Evolutionary conservation across 176 grass and related monocot species (phyloP).

Genomic region (Eleusine coracana): DNA sequence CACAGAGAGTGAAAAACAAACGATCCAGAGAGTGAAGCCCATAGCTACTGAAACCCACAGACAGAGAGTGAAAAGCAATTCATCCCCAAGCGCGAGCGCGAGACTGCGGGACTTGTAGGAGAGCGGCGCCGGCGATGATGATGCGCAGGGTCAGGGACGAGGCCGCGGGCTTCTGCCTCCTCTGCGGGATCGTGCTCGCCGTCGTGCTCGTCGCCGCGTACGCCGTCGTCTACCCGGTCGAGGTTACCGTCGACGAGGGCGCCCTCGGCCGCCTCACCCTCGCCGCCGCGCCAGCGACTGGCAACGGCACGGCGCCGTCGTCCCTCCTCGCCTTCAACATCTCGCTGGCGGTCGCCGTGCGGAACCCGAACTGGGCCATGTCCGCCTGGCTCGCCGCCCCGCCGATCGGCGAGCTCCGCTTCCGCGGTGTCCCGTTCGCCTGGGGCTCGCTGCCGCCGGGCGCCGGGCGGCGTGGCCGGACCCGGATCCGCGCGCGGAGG

Average conservation of each 20-base stretch:
- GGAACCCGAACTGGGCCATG: conserved; percentile 2
- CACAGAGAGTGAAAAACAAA: no score
- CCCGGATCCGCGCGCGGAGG: neutral
- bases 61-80: neutral
- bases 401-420: conserved; percentile 1
- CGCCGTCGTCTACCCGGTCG: neutral
- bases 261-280: neutral
- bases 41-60: no score
- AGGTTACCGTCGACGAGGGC: neutral
- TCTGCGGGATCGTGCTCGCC: neutral
- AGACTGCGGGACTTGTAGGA: no score
- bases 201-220: neutral
- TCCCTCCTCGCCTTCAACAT: neutral
- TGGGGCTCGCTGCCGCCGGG: neutral
- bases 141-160: neutral
- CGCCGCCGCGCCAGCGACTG: neutral
- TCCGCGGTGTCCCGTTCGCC: neutral
- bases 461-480: neutral
- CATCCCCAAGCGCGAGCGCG: neutral
- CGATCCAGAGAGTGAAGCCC: no score
- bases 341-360: neutral
- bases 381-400: neutral
- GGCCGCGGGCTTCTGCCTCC: neutral
- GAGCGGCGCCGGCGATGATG: no score
- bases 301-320: neutral